A percentile compares a stretch with the other conserved stretches of the same genome.
Evolutionary conservation across 2,329 filamentous ascomycete genomes (phyloP).

Genomic region (Rasamsonia emersonii): DNA sequence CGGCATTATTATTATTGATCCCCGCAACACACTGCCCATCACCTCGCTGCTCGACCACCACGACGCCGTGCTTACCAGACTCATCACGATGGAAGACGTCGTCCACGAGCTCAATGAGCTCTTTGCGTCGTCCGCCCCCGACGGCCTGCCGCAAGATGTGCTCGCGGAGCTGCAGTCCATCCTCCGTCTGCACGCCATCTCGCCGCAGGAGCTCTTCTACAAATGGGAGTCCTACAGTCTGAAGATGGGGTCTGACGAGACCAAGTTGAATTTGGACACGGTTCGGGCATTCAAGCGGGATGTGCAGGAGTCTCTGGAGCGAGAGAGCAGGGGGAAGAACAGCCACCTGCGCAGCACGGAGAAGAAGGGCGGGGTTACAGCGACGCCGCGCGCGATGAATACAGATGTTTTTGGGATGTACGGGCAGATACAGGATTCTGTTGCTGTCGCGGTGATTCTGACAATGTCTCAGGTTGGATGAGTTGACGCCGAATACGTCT

Average conservation of each 20-base stretch:
- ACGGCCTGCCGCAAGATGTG: constrained; percentile 65
- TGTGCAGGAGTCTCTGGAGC: constrained; percentile 74
- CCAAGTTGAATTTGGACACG: constrained; percentile 60
- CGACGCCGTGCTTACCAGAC: no score
- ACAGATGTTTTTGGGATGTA: constrained; percentile 79
- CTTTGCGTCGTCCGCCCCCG: constrained; percentile 48
- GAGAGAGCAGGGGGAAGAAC: constrained; percentile 59
- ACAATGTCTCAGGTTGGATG: constrained; percentile 48
- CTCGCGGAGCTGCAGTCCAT: constrained; percentile 76
- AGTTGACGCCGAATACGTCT: constrained; percentile 57
- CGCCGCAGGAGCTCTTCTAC: constrained; percentile 82
- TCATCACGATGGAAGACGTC: constrained; percentile 44
- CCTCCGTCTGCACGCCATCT: constrained; percentile 71
- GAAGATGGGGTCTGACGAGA: constrained; percentile 79
- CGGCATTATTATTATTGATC: no score
- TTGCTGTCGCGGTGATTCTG: constrained; percentile 7
- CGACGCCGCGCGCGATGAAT: constrained; percentile 51
- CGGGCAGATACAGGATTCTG: constrained; percentile 16
- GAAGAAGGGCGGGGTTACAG: constrained; percentile 48
- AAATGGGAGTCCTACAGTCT: constrained; percentile 99
- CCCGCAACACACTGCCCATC: no score
- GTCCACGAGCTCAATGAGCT: constrained; percentile 48
- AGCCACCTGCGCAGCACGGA: constrained; percentile 55
- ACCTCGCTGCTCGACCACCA: no score
- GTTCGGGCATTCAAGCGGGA: constrained; percentile 76